These are phyloP conservation scores for Syncephalastrum racemosum DNA, from an alignment of 371 early-diverging fungal species.

Conservation along the genomic window DNA sequence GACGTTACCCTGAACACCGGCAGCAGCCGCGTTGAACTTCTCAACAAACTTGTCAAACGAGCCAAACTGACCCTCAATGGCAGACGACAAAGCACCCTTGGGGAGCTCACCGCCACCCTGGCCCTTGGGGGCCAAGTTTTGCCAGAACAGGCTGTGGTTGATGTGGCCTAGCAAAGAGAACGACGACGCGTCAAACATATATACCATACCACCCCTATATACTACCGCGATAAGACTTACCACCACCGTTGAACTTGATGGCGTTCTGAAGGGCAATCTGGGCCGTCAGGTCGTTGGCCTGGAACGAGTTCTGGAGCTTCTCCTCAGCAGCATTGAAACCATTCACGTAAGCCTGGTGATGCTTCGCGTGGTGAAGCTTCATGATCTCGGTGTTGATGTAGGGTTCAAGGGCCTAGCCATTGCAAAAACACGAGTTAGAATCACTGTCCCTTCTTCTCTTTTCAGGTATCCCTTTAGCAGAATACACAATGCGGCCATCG, in stretches of 20 bases:
- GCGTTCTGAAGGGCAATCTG: slow-evolving; percentile 78
- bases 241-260: slow-evolving; percentile 95
- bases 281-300: slow-evolving; percentile 68
- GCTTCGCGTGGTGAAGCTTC: slow-evolving; percentile 95
- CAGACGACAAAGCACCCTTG: slow-evolving; percentile 63
- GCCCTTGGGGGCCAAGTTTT: slow-evolving; percentile 84
- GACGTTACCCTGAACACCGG: slow-evolving; percentile 77
- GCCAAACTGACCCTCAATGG: slow-evolving; percentile 86
- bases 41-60: slow-evolving; percentile 82
- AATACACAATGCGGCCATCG: neutral
- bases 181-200: slow-evolving; percentile 1
- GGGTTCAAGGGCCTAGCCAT: slow-evolving; percentile 85
- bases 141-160: slow-evolving; percentile 98
- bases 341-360: slow-evolving; percentile 84
- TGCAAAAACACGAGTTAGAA: slow-evolving; percentile 28
- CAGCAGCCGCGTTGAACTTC: slow-evolving; percentile 82
- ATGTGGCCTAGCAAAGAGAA: slow-evolving; percentile 72
- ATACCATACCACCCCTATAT: neutral
- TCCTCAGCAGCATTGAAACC: slow-evolving; percentile 59
- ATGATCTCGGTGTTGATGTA: slow-evolving; percentile 94
- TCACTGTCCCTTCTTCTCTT: neutral
- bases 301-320: slow-evolving; percentile 73
- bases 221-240: slow-evolving; percentile 29
- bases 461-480: neutral
- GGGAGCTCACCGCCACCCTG: slow-evolving; percentile 75